These are phyloP conservation scores for Pyricularia grisea DNA, from an alignment of 2,329 filamentous ascomycete genomes.

Conservation along the genomic window DNA sequence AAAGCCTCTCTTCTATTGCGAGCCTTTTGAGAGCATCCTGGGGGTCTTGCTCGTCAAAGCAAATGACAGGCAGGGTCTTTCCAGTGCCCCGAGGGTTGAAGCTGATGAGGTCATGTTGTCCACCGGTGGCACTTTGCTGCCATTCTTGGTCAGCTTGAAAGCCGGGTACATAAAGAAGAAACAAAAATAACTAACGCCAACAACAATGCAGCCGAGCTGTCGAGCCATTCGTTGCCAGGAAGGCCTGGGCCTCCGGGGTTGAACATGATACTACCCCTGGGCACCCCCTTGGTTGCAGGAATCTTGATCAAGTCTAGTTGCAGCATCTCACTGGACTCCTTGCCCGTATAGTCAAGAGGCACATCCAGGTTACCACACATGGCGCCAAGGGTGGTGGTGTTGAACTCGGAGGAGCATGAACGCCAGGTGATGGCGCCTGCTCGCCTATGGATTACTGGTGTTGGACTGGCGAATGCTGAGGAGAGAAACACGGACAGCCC, in stretches of 20 bases:
- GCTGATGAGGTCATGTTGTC: background rate
- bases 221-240: background rate
- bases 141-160: background rate
- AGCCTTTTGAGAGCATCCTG: background rate
- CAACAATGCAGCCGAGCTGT: background rate
- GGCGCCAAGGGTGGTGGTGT: background rate
- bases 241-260: conserved; percentile 19
- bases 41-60: background rate
- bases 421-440: conserved; percentile 1
- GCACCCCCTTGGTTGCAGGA: conserved; percentile 9
- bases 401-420: background rate
- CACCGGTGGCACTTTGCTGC: background rate
- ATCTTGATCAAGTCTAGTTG: conserved; percentile 5
- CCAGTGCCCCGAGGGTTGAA: background rate
- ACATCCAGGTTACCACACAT: conserved; percentile 4
- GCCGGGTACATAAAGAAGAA: too few species aligned
- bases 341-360: conserved; percentile 2
- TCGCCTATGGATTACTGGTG: background rate
- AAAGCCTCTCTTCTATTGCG: background rate
- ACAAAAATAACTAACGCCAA: background rate
- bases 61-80: background rate
- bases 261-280: conserved; percentile 19
- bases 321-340: background rate
- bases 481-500: background rate
- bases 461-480: background rate